Conservation (phyloP, 495 filamentous ascomycete species). For the Parathielavia appendiculata region DNA sequence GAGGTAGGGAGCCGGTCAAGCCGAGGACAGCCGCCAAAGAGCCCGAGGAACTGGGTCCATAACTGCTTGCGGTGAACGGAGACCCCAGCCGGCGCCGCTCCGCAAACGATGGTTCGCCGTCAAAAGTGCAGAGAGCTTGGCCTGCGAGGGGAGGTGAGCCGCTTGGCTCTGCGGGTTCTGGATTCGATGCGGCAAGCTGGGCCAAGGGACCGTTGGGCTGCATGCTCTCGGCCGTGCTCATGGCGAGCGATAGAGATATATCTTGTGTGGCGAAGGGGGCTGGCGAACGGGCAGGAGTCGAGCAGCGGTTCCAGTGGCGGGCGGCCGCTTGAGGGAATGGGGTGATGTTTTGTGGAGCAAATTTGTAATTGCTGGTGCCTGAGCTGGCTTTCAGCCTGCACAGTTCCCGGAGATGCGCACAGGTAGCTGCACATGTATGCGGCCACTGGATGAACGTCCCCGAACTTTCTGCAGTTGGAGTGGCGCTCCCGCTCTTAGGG, state of each 20-base stretch:
- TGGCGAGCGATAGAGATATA: slow-evolving; percentile 76
- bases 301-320: slow-evolving; percentile 41
- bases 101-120: slow-evolving; percentile 28
- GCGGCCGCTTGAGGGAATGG: slow-evolving; percentile 57
- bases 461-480: slow-evolving; percentile 51
- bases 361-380: slow-evolving; percentile 50
- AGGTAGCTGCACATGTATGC: slow-evolving; percentile 72
- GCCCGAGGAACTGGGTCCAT: slow-evolving; percentile 47
- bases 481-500: slow-evolving; percentile 58
- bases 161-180: slow-evolving; percentile 23
- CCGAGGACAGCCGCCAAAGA: slow-evolving; percentile 38
- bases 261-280: slow-evolving; percentile 61
- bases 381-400: slow-evolving; percentile 75
- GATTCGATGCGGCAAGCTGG: slow-evolving; percentile 42
- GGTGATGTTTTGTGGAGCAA: slow-evolving; percentile 69
- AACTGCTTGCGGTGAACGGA: slow-evolving; percentile 52
- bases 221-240: slow-evolving; percentile 78
- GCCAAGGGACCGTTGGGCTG: slow-evolving; percentile 66
- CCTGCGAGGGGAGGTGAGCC: slow-evolving; percentile 3
- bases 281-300: slow-evolving; percentile 32
- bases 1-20: slow-evolving; percentile 30
- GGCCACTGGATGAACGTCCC: slow-evolving; percentile 61
- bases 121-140: slow-evolving; percentile 17
- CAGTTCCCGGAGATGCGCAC: slow-evolving; percentile 73
- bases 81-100: slow-evolving; percentile 53